Evolutionary conservation across 495 filamentous ascomycete species (phyloP), one percentile per base, ranked within the genome.

Genomic region (Penicillium chermesinum): DNA sequence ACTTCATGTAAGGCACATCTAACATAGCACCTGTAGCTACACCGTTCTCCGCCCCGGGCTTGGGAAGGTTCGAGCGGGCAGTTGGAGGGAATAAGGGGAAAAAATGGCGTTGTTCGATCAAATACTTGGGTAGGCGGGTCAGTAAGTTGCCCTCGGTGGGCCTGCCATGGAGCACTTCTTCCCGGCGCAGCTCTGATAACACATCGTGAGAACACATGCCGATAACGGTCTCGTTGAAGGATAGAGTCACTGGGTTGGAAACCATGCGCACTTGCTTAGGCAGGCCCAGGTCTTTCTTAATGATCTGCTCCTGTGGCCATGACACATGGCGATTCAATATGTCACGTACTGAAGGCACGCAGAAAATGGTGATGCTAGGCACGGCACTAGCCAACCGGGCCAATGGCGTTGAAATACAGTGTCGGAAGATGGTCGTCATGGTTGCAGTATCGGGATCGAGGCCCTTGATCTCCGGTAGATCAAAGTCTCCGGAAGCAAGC

Each of bases 41-140:
- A 14, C 76, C 66, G 8, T 78, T 80, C 18, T 81, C 77, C 7
- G 53, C 70, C 7, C 69, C 77, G 20, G 71, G 76, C 62, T 82
- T 86, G 2, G 85, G 85, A 48, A 91, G 62, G 41, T 70, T 75
- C 45, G 76, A 73, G 36, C 89, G 76, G 33, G 81, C 80, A 18
- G 77, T 73, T 0, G 91, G 84, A 21, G 93, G 93, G 53, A 87
- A 96, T 10, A 97, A 61, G 10, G 93, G 93, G 59, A 87, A 89
- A 64, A 87, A 96, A 66, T 91, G 88, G 2, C 89, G 74, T 66
- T 98, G 93, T 61, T 91, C 83, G 46, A 97, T 77, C 21, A 98
- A 63, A 54, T 89, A 82, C 36, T 80, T 78, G 3, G 84, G 77
- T 14, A 87, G 60, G 20, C 93, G 65, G 4, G 83, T 80, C 32